Evolutionary conservation across 2,329 filamentous ascomycete species (phyloP).

Genomic region (Didymosphaeria variabile): DNA sequence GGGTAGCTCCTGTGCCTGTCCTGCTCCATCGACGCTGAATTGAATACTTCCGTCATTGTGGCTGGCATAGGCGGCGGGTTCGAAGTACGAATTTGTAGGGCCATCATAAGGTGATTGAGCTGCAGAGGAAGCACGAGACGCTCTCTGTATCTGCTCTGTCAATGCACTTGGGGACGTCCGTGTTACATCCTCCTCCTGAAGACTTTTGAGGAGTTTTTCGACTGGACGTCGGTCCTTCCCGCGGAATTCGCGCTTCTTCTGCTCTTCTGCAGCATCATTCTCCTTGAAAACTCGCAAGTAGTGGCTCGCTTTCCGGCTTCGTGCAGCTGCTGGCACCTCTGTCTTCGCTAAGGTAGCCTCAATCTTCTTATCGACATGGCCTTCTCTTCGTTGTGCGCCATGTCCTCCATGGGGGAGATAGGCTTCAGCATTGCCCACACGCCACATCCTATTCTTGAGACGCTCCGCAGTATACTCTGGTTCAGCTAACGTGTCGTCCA

Average conservation of each 20-base stretch:
- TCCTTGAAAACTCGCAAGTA: constrained; percentile 72
- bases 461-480: constrained; percentile 48
- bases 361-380: constrained; percentile 68
- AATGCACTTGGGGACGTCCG: constrained; percentile 24
- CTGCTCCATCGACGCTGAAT: constrained; percentile 16
- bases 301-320: constrained; percentile 72
- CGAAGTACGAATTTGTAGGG: constrained; percentile 40
- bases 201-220: constrained; percentile 37
- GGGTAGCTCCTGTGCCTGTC: constrained; percentile 50
- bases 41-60: constrained; percentile 16
- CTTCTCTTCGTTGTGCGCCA: constrained; percentile 52
- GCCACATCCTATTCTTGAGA: constrained; percentile 59
- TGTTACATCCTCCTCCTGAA: constrained; percentile 36
- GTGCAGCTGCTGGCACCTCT: constrained; percentile 63
- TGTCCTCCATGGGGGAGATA: constrained; percentile 50
- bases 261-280: constrained; percentile 64
- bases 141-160: constrained; percentile 30
- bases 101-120: constrained; percentile 36
- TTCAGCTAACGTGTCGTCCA: constrained; percentile 41
- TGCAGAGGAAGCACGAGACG: constrained; percentile 35
- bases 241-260: constrained; percentile 60
- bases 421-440: constrained; percentile 57
- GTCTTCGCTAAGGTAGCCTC: constrained; percentile 69
- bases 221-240: constrained; percentile 46
- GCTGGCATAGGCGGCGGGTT: constrained; percentile 25